These are phyloP conservation scores for Aspergillus uvarum DNA, from an alignment of 2,329 filamentous ascomycete genomes.

Conservation along the genomic window DNA sequence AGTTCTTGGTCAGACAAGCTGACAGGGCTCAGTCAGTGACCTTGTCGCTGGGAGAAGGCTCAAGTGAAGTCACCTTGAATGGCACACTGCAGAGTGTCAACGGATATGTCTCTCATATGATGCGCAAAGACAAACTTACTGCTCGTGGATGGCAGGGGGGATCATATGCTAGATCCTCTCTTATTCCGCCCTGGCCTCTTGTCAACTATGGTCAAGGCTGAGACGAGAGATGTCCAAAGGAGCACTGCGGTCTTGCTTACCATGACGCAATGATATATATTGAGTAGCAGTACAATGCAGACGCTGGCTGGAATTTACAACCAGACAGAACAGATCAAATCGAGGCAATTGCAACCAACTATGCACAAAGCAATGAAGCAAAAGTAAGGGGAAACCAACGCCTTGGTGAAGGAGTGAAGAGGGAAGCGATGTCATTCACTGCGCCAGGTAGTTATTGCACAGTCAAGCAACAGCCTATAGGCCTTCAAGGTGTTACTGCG, in stretches of 20 bases:
- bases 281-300: background rate
- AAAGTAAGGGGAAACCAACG: background rate
- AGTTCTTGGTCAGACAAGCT: constrained; percentile 84
- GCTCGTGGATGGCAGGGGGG: constrained; percentile 85
- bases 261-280: constrained; percentile 26
- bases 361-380: background rate
- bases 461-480: constrained; percentile 1
- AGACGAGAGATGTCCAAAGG: background rate
- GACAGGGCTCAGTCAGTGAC: constrained; percentile 8
- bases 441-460: background rate
- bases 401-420: background rate
- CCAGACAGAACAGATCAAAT: background rate
- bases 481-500: background rate
- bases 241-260: constrained; percentile 19
- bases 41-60: background rate
- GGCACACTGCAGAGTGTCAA: constrained; percentile 63
- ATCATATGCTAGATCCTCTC: constrained; percentile 70
- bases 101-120: constrained; percentile 1
- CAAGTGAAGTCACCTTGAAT: constrained; percentile 69
- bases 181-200: constrained; percentile 44
- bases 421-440: constrained; percentile 5
- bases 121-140: constrained; percentile 51
- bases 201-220: constrained; percentile 11
- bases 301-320: background rate
- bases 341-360: background rate